phyloP scores from a whole-genome alignment of 169 alveolate species.

The Besnoitia besnoiti region DNA sequence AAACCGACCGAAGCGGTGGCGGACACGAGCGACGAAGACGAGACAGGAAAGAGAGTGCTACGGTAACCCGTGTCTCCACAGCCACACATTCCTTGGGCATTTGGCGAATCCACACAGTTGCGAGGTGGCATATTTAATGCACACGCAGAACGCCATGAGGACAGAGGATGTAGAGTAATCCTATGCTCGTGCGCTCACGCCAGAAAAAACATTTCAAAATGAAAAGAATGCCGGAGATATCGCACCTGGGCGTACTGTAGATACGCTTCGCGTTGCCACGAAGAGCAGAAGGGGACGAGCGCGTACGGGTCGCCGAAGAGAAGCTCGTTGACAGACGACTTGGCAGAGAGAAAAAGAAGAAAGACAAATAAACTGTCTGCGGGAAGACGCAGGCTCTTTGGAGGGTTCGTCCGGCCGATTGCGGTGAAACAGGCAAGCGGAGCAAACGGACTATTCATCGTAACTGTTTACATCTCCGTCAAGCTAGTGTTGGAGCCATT shows the following conservation, averaged over 20 bases:
- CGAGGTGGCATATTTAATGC: too few species aligned
- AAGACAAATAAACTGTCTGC: too few species aligned
- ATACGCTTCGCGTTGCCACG: neutral
- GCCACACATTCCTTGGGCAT: neutral
- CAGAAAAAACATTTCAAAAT: neutral
- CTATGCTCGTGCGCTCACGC: too few species aligned
- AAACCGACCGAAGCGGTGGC: neutral
- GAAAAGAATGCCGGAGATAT: neutral
- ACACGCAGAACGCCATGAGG: neutral
- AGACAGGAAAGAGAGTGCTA: neutral
- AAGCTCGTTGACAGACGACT: neutral
- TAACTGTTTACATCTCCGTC: too few species aligned
- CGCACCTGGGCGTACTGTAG: neutral
- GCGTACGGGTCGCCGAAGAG: constrained; percentile 23
- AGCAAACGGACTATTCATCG: too few species aligned
- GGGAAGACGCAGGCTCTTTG: too few species aligned
- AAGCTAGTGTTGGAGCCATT: too few species aligned
- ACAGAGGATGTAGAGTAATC: too few species aligned
- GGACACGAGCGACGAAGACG: neutral
- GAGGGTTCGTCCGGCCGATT: too few species aligned
- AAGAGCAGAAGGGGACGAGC: neutral
- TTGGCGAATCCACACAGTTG: too few species aligned
- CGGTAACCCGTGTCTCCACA: neutral
- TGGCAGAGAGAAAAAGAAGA: neutral
- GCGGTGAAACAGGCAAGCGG: too few species aligned